A percentile compares a stretch with the other conserved stretches of the same genome.
Evolutionary conservation across 176 grass and related monocot genomes (phyloP).

Genomic region (Melocanna baccifera): DNA sequence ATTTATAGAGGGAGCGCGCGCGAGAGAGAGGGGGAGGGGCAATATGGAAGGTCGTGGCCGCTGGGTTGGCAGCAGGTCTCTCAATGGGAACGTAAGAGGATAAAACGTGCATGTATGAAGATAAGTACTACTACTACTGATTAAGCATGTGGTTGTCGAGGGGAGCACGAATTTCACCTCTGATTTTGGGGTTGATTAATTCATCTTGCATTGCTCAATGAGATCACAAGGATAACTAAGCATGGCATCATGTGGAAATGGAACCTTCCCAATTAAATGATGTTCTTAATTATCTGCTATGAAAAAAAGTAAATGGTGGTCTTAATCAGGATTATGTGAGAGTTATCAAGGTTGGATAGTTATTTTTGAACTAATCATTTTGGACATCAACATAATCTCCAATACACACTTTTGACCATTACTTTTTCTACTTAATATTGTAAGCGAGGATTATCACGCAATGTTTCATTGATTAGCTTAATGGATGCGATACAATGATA

Average conservation of each 20-base stretch:
- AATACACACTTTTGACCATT: too few relatives aligned
- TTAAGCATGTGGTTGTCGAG: neutral
- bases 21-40: neutral
- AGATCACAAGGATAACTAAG: neutral
- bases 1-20: constrained; percentile 47
- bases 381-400: too few relatives aligned
- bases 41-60: neutral
- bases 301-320: neutral
- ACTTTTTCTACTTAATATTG: too few relatives aligned
- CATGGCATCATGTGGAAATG: neutral
- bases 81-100: neutral
- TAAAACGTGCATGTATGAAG: neutral
- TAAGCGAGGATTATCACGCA: too few relatives aligned
- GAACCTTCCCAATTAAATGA: neutral
- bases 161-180: neutral
- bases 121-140: neutral
- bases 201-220: neutral
- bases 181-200: neutral
- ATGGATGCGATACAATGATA: too few relatives aligned
- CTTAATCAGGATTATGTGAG: neutral
- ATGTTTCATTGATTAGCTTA: too few relatives aligned
- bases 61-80: too few relatives aligned
- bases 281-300: neutral
- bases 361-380: too few relatives aligned
- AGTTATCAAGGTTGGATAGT: neutral